Base-by-base conservation (phyloP, 2,329 filamentous ascomycete species). In the Colletotrichum endophyticum region DNA sequence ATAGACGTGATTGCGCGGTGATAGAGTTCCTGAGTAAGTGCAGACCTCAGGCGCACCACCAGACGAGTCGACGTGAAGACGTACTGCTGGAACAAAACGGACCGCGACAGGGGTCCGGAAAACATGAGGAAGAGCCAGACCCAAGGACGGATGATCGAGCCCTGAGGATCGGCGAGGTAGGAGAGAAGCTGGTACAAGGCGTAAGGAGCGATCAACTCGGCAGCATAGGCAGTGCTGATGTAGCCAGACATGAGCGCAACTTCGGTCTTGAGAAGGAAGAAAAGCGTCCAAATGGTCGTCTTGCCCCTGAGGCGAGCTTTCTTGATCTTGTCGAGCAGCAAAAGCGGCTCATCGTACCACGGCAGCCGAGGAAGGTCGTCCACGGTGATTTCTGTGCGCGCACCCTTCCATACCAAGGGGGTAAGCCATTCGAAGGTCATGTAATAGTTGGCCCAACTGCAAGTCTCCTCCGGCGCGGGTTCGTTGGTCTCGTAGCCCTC, bases 1-100 rank as follows among this genome's bases (percentile, higher is more conserved):
- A 90, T 90, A 2, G 90, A 91, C 11, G 84, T 84, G 79, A 92
- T 85, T 4, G 90, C 90, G 61, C 87, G 88, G 77, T 88, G 87
- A 78, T 92, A 92, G 12, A 92, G 85, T 80, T 92, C 91, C 78
- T 92, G 90, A 0, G 90, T 91, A 73, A 92, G 84, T 32, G 88
- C 89, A 32, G 90, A 87, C 79, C 91, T 91, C 72, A 91, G 83
- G 30, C 91, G 88, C 44, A 92, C 89, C 39, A 91, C 83, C 59
- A 92, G 82, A n/a, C 89, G 86, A 4, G 90, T 92, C 8, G 89
- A 89, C 3, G 84, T 89, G 78, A 92, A 92, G 39, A 92, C 85
- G 80, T 92, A 92, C 78, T 90, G 89, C 80, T 92, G 90, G 77
- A 88, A 90, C 70, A 85, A 81, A 59, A 91, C 78, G 4, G 91